Conservation (phyloP, 306 rosid genomes). For the Fagus crenata region DNA sequence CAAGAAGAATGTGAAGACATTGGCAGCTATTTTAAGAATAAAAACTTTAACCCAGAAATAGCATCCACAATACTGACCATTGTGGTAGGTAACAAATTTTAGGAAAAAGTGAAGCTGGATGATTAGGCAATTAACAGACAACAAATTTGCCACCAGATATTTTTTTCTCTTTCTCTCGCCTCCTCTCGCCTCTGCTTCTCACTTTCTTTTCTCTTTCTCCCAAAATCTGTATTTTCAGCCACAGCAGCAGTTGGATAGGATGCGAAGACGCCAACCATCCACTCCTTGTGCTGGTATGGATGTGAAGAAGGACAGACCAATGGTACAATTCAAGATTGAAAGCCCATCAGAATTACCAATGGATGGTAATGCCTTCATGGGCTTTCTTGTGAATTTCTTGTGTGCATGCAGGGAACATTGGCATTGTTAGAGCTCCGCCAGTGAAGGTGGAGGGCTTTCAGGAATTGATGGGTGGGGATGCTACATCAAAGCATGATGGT, state of each 20-base stretch:
- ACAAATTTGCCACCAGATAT: too few species aligned
- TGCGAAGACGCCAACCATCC: slow-evolving; percentile 57
- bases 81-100: not conserved
- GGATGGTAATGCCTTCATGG: slow-evolving; percentile 54
- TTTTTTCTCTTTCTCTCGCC: too few species aligned
- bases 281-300: slow-evolving; percentile 65
- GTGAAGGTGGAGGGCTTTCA: slow-evolving; percentile 92
- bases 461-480: slow-evolving; percentile 88
- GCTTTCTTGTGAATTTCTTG: slow-evolving; percentile 7
- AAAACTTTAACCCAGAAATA: not conserved
- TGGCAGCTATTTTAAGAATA: not conserved
- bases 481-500: slow-evolving; percentile 1
- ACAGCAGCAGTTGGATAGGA: slow-evolving; percentile 50
- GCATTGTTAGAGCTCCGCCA: slow-evolving; percentile 77
- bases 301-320: slow-evolving; percentile 65
- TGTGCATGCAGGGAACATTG: slow-evolving; percentile 54
- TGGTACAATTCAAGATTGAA: slow-evolving; percentile 91
- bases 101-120: not conserved
- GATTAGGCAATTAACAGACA: not conserved
- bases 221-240: slow-evolving; percentile 50
- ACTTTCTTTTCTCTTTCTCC: not conserved
- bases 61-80: not conserved
- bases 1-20: not conserved
- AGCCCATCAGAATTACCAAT: slow-evolving; percentile 59
- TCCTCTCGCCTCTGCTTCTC: too few species aligned